These are phyloP conservation scores for Rhizopogon vesiculosus DNA, from an alignment of 768 basidiomycete genomes.

Conservation along the genomic window DNA sequence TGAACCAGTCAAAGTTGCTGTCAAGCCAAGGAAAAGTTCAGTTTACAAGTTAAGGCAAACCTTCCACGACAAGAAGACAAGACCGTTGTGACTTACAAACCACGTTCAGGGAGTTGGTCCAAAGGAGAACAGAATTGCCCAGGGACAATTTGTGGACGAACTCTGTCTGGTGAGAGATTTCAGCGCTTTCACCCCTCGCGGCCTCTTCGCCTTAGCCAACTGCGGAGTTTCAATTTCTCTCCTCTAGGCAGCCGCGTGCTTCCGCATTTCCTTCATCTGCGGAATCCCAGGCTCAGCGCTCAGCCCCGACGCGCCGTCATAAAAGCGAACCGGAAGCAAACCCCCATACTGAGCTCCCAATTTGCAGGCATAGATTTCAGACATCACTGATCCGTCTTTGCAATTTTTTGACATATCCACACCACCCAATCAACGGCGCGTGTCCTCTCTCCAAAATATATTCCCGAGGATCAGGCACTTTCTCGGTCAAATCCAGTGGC, in stretches of 20 bases:
- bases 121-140: slow-evolving; percentile 2
- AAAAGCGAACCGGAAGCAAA: background rate
- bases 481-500: too few species aligned
- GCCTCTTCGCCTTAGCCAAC: background rate
- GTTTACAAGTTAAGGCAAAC: background rate
- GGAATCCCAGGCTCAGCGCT: background rate
- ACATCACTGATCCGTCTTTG: background rate
- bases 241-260: background rate
- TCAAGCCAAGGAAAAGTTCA: background rate
- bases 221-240: slow-evolving; percentile 9
- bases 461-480: too few species aligned
- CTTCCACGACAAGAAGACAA: slow-evolving; percentile 4
- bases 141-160: slow-evolving; percentile 1
- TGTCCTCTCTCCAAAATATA: too few species aligned
- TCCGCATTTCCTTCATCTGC: background rate
- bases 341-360: background rate
- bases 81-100: slow-evolving; percentile 1
- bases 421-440: background rate
- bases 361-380: background rate
- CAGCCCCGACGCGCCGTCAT: background rate
- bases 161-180: slow-evolving; percentile 7
- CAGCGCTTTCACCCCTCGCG: slow-evolving; percentile 3
- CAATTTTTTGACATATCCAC: too few species aligned
- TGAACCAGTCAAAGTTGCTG: background rate
- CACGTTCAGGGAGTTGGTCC: slow-evolving; percentile 3